Evolutionary conservation across 2,329 filamentous ascomycete species (phyloP).

Genomic region (Fusarium sp.): DNA sequence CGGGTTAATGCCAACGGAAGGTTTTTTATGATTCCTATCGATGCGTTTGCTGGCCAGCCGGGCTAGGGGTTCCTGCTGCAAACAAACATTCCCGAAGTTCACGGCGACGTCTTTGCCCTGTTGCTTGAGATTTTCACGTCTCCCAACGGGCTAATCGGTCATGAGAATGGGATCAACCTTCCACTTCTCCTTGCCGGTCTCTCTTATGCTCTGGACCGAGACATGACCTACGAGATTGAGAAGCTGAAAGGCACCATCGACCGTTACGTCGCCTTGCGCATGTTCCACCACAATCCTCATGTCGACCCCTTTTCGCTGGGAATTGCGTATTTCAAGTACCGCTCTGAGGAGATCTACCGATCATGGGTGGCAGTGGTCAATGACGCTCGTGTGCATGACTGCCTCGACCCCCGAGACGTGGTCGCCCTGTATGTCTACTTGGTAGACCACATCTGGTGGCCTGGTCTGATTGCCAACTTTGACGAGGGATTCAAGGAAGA

Average conservation of each 20-base stretch:
- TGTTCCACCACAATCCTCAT: conserved; percentile 45
- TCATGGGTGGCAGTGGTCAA: conserved; percentile 31
- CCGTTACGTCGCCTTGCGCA: conserved; percentile 44
- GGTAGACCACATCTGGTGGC: conserved; percentile 18
- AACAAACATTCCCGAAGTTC: conserved; percentile 7
- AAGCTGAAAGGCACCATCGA: conserved; percentile 38
- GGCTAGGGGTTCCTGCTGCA: conserved; percentile 27
- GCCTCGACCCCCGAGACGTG: neutral
- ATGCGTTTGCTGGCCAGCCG: conserved; percentile 6
- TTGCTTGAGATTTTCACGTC: conserved; percentile 39
- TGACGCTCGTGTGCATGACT: neutral
- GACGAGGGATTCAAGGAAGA: neutral
- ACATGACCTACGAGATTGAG: conserved; percentile 34
- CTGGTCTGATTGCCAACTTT: neutral
- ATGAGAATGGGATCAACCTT: conserved; percentile 44
- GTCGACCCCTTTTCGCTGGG: neutral
- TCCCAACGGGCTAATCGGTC: conserved; percentile 35
- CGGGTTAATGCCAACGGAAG: neutral
- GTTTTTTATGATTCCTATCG: conserved; percentile 7
- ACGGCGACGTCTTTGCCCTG: conserved; percentile 42
- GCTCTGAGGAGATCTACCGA: conserved; percentile 48
- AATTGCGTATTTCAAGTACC: conserved; percentile 36
- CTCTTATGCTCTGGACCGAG: conserved; percentile 25
- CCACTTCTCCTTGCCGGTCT: conserved; percentile 39
- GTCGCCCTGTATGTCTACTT: conserved; percentile 21